Evolutionary conservation across 2,329 filamentous ascomycete genomes (phyloP).

Genomic region (Xylariaceae sp.): DNA sequence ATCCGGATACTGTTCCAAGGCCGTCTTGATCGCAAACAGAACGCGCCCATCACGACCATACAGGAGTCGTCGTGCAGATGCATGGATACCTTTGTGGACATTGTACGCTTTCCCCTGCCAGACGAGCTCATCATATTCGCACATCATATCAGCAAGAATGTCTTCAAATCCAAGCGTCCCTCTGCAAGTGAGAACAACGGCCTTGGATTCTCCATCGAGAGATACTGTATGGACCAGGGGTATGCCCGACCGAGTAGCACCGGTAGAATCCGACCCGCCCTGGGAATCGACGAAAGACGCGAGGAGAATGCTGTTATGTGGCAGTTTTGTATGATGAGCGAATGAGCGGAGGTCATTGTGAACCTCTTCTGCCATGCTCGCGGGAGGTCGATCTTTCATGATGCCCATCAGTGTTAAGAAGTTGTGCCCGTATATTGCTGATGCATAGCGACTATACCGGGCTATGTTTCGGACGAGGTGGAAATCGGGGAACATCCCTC

Average conservation of each 20-base stretch:
- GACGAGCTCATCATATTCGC: slow-evolving; percentile 61
- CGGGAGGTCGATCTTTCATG: slow-evolving; percentile 43
- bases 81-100: slow-evolving; percentile 70
- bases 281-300: slow-evolving; percentile 67
- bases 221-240: slow-evolving; percentile 70
- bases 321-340: slow-evolving; percentile 56
- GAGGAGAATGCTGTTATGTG: slow-evolving; percentile 55
- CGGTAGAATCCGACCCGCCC: slow-evolving; percentile 60
- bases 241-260: slow-evolving; percentile 60
- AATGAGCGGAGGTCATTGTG: slow-evolving; percentile 60
- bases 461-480: slow-evolving; percentile 59
- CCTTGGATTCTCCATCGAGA: slow-evolving; percentile 64
- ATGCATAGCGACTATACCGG: slow-evolving; percentile 61
- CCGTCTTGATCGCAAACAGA: slow-evolving; percentile 59
- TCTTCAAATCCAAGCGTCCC: slow-evolving; percentile 71
- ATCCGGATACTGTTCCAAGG: slow-evolving; percentile 59
- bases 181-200: slow-evolving; percentile 66
- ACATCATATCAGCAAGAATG: slow-evolving; percentile 67
- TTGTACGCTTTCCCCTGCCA: slow-evolving; percentile 62
- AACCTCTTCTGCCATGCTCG: slow-evolving; percentile 41
- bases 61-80: slow-evolving; percentile 61
- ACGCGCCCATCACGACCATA: slow-evolving; percentile 64
- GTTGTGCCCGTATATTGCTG: slow-evolving; percentile 59
- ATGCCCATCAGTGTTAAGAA: slow-evolving; percentile 61
- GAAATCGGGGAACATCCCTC: slow-evolving; percentile 54